phyloP scores from a whole-genome alignment of 176 grass and related monocot genomes.

The Oryza longistaminata region DNA sequence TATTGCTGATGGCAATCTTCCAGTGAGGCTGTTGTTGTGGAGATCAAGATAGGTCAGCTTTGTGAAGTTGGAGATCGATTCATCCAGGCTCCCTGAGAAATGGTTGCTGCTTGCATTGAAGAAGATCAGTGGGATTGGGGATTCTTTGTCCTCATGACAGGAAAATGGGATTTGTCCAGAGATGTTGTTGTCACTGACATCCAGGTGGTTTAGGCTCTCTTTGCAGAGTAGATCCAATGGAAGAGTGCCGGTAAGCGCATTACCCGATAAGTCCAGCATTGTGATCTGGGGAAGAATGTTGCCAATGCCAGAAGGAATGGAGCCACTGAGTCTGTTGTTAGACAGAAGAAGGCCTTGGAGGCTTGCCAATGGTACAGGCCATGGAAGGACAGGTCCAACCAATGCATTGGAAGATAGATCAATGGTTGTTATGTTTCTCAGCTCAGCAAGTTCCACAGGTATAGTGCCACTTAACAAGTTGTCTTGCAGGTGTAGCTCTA shows the following conservation, averaged over 20 bases:
- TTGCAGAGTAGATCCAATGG: slow-evolving; percentile 65
- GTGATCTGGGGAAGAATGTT: slow-evolving; percentile 55
- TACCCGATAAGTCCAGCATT: slow-evolving; percentile 63
- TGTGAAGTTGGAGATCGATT: slow-evolving; percentile 69
- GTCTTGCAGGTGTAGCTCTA: slow-evolving; percentile 59
- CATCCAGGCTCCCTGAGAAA: slow-evolving; percentile 56
- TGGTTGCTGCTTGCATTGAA: slow-evolving; percentile 83
- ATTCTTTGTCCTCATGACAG: slow-evolving; percentile 18
- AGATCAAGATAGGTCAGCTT: slow-evolving; percentile 70
- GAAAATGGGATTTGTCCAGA: slow-evolving; percentile 60
- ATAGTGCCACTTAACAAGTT: slow-evolving; percentile 68
- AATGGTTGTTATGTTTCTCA: slow-evolving; percentile 54
- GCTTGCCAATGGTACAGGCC: slow-evolving; percentile 31
- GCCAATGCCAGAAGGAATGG: slow-evolving; percentile 62
- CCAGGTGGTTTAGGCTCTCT: slow-evolving; percentile 46
- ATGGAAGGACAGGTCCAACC: slow-evolving; percentile 52
- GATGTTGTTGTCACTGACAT: slow-evolving; percentile 72
- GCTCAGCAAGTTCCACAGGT: slow-evolving; percentile 68
- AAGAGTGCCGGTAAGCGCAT: slow-evolving; percentile 53
- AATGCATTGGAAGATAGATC: slow-evolving; percentile 82
- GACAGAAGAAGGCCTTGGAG: slow-evolving; percentile 78
- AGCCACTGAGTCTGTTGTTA: slow-evolving; percentile 60
- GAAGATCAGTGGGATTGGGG: slow-evolving; percentile 43
- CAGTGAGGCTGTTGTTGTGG: slow-evolving; percentile 66
- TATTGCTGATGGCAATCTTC: slow-evolving; percentile 64